Evolutionary conservation across 805 yeast genomes (phyloP).

Genomic region (Monosporozyma aquatica): DNA sequence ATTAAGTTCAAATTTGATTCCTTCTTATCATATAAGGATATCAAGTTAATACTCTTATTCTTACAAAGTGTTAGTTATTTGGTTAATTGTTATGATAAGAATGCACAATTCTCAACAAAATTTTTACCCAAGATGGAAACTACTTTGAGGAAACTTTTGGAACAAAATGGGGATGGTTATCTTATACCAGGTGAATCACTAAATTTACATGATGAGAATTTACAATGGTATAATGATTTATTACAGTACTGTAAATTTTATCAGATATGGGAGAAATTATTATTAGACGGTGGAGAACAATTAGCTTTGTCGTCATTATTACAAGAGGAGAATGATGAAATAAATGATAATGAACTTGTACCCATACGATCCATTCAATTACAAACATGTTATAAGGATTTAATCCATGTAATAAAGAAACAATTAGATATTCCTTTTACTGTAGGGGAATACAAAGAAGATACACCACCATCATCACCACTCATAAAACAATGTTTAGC

Average conservation of each 20-base stretch:
- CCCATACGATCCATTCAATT: neutral
- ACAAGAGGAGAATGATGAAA: too few species aligned
- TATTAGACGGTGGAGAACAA: slow-evolving; percentile 6
- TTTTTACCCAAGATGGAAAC: slow-evolving; percentile 24
- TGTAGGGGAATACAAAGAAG: too few species aligned
- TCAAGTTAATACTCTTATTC: slow-evolving; percentile 22
- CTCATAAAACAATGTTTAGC: too few species aligned
- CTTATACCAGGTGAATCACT: too few species aligned
- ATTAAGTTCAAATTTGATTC: slow-evolving; percentile 13
- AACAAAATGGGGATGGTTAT: too few species aligned
- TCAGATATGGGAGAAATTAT: slow-evolving; percentile 15
- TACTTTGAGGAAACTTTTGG: slow-evolving; percentile 5
- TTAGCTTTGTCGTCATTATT: neutral
- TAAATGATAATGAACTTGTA: neutral
- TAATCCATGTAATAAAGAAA: neutral
- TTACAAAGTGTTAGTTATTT: slow-evolving; percentile 29
- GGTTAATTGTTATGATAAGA: slow-evolving; percentile 26
- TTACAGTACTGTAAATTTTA: slow-evolving; percentile 18
- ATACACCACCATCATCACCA: too few species aligned
- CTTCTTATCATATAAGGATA: slow-evolving; percentile 19
- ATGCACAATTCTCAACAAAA: slow-evolving; percentile 23
- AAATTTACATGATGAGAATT: slow-evolving; percentile 9
- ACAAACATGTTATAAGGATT: neutral
- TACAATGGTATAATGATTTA: slow-evolving; percentile 14
- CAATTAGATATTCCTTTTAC: neutral